Percentiles rank a stretch among this genome's conserved stretches.
phyloP scores from a whole-genome alignment of 73 alveolate genomes.

The Tetrahymena borealis region DNA sequence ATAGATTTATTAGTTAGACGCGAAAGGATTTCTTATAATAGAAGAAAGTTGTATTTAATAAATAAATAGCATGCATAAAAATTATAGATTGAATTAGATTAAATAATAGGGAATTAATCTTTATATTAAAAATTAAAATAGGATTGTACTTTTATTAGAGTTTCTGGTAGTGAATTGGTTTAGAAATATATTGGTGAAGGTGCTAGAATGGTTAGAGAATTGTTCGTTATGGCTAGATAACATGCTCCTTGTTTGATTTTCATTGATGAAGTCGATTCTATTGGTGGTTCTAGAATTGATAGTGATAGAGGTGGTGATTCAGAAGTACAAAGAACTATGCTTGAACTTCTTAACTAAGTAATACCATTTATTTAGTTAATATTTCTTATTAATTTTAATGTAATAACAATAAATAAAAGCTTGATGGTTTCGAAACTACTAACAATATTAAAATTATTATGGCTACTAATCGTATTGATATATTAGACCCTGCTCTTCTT shows the following conservation, averaged over 20 bases:
- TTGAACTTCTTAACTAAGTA: slow-evolving; percentile 93
- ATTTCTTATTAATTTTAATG: background rate
- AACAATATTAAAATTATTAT: slow-evolving; percentile 83
- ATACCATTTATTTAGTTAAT: background rate
- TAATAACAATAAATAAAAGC: background rate
- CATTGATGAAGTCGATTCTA: slow-evolving; percentile 99
- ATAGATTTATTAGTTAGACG: too few relatives aligned
- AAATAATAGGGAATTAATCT: too few relatives aligned
- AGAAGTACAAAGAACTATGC: slow-evolving; percentile 99
- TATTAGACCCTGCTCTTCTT: slow-evolving; percentile 97
- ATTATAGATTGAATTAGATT: too few relatives aligned
- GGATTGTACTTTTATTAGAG: slow-evolving; percentile 87
- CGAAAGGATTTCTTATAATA: too few relatives aligned
- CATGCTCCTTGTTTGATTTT: slow-evolving; percentile 99
- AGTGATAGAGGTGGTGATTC: slow-evolving; percentile 97
- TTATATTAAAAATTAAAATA: too few relatives aligned
- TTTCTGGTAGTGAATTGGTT: slow-evolving; percentile 98
- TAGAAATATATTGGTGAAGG: slow-evolving; percentile 99
- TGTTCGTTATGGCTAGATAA: slow-evolving; percentile 68
- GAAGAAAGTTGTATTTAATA: too few relatives aligned
- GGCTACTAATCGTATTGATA: slow-evolving; percentile 99
- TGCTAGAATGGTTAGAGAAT: slow-evolving; percentile 95
- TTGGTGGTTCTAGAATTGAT: slow-evolving; percentile 94
- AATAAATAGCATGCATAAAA: too few relatives aligned
- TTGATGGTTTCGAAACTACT: slow-evolving; percentile 98